Percentiles rank a stretch among this genome's conserved stretches.
Conservation (phyloP, 495 filamentous ascomycete species). For the Annulohypoxylon maeteangense region DNA sequence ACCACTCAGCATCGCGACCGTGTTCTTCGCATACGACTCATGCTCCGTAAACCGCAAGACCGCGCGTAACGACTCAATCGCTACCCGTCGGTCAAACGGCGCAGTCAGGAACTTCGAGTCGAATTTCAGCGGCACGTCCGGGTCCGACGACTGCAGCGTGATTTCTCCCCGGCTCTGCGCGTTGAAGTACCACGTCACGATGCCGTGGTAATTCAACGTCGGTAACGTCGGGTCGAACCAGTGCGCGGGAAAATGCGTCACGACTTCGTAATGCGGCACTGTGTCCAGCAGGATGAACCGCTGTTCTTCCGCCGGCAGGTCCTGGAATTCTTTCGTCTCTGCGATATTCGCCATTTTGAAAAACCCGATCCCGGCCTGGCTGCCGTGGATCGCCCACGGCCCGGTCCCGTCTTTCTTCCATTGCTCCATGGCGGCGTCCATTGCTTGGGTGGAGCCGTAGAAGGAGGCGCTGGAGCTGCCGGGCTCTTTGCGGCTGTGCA, state of each 20-base stretch:
- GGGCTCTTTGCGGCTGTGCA: conserved; percentile 42
- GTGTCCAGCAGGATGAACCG: conserved; percentile 54
- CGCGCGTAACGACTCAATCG: conserved; percentile 63
- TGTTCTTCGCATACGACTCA: conserved; percentile 60
- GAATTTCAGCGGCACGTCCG: conserved; percentile 62
- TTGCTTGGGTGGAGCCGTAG: conserved; percentile 44
- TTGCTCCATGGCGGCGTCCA: conserved; percentile 57
- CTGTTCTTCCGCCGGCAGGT: conserved; percentile 54
- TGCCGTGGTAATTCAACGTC: conserved; percentile 43
- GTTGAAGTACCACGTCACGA: conserved; percentile 49
- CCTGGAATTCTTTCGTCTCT: conserved; percentile 57
- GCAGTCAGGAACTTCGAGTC: conserved; percentile 66
- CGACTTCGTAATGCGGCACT: conserved; percentile 54
- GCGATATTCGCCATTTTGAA: conserved; percentile 60
- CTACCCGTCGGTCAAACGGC: conserved; percentile 65
- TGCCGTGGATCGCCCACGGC: conserved; percentile 54
- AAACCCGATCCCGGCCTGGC: conserved; percentile 61
- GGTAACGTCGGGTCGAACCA: conserved; percentile 54
- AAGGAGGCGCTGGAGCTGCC: conserved; percentile 45
- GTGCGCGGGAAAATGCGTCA: conserved; percentile 55
- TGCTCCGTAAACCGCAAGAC: conserved; percentile 55
- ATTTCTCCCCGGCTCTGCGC: conserved; percentile 58
- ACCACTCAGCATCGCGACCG: conserved; percentile 50
- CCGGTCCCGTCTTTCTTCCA: conserved; percentile 60
- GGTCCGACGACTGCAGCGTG: conserved; percentile 63